Evolutionary conservation across 331 rosid species (phyloP).

Genomic region (Prunus yedoensis): DNA sequence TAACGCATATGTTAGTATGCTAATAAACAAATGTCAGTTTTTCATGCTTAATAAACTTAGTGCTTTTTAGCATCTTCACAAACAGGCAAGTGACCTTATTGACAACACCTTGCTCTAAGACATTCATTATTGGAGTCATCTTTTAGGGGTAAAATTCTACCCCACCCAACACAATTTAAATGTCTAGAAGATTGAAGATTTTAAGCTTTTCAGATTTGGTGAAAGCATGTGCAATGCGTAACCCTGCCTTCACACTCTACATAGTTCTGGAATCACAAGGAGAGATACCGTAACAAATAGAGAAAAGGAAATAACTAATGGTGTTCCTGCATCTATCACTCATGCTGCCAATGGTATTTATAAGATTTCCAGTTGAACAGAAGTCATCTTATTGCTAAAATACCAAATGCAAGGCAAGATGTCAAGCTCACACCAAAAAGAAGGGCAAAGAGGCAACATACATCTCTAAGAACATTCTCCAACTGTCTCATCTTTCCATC

Average conservation of each 20-base stretch:
- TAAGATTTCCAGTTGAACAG: background rate
- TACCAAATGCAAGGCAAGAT: no score
- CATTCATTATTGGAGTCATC: background rate
- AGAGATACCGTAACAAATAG: background rate
- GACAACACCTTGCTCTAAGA: background rate
- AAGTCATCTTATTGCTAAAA: conserved; percentile 4
- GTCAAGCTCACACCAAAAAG: conserved; percentile 5
- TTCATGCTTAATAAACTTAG: no score
- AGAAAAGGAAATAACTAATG: background rate
- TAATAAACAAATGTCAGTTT: background rate
- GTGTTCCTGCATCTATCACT: background rate
- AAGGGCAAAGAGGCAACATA: conserved; percentile 24
- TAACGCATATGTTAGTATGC: background rate
- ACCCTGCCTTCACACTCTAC: background rate
- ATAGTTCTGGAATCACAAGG: background rate
- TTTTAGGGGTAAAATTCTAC: background rate
- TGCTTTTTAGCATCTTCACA: background rate
- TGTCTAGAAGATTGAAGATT: background rate
- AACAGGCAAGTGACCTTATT: background rate
- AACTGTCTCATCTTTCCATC: background rate
- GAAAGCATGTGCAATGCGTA: background rate
- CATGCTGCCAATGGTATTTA: background rate
- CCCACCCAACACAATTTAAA: background rate
- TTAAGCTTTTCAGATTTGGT: background rate
- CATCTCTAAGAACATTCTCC: conserved; percentile 78